Conservation (phyloP, 2,329 filamentous ascomycete species). For the Capronia americana region DNA sequence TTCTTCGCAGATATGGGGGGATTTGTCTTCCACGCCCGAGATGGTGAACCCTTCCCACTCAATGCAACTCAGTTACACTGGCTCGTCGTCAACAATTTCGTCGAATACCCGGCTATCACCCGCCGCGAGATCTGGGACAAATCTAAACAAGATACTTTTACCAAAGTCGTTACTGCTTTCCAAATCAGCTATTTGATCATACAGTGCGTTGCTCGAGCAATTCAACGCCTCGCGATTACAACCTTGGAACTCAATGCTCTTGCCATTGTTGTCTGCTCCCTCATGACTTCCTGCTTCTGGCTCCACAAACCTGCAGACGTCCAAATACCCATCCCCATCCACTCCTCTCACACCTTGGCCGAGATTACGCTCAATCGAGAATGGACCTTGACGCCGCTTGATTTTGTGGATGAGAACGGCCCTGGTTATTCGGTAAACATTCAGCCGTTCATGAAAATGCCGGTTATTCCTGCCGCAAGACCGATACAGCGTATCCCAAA, state of each 20-base stretch:
- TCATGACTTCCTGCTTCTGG: conserved; percentile 43
- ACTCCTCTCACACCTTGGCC: conserved; percentile 28
- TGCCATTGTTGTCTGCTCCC: conserved; percentile 41
- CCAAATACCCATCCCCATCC: conserved; percentile 25
- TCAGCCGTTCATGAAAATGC: conserved; percentile 34
- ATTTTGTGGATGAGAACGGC: conserved; percentile 45
- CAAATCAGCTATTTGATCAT: conserved; percentile 37
- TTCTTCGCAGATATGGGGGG: conserved; percentile 55
- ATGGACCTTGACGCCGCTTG: conserved; percentile 44
- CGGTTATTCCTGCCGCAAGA: conserved; percentile 39
- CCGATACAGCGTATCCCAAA: conserved; percentile 45
- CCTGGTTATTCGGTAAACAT: conserved; percentile 34
- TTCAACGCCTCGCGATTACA: conserved; percentile 39
- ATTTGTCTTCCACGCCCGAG: conserved; percentile 44
- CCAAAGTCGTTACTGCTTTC: conserved; percentile 24
- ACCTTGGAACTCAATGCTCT: conserved; percentile 42
- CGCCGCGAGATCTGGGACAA: conserved; percentile 38
- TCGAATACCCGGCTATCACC: conserved; percentile 33
- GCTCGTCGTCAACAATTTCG: conserved; percentile 39
- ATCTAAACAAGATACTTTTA: conserved; percentile 38
- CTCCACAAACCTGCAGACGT: conserved; percentile 43
- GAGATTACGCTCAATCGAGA: conserved; percentile 38
- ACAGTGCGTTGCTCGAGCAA: conserved; percentile 32
- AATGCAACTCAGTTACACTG: conserved; percentile 45
- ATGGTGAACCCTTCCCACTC: conserved; percentile 46